A percentile compares a stretch with the other conserved stretches of the same genome.
Conservation (phyloP, 1,139 yeast species). For the Nematodospora anomalae region DNA sequence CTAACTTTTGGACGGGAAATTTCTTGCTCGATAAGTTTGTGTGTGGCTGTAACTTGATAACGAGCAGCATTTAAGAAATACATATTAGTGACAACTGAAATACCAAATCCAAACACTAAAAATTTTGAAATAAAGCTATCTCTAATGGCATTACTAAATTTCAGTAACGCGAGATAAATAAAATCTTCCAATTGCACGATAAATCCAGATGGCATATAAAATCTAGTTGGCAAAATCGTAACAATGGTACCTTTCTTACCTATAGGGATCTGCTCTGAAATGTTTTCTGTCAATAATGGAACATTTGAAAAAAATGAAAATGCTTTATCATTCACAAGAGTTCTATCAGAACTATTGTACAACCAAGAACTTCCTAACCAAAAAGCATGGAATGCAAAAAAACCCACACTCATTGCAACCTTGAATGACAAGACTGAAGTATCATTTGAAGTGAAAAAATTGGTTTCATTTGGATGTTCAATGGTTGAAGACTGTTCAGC, state of each 20-base stretch:
- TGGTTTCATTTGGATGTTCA: slow-evolving; percentile 34
- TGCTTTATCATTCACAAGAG: slow-evolving; percentile 16
- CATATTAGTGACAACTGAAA: slow-evolving; percentile 78
- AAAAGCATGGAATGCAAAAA: slow-evolving; percentile 71
- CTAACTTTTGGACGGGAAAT: slow-evolving; percentile 29
- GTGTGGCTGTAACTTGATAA: slow-evolving; percentile 49
- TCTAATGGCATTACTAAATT: slow-evolving; percentile 70
- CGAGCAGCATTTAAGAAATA: slow-evolving; percentile 80
- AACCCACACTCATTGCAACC: slow-evolving; percentile 63
- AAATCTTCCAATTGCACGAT: slow-evolving; percentile 68
- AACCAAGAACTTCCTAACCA: slow-evolving; percentile 77
- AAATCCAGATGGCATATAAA: slow-evolving; percentile 67
- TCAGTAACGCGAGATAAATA: slow-evolving; percentile 51
- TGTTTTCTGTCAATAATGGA: slow-evolving; percentile 35
- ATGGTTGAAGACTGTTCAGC: slow-evolving; percentile 61
- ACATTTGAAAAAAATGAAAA: slow-evolving; percentile 21
- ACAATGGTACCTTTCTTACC: slow-evolving; percentile 56
- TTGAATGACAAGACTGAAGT: slow-evolving; percentile 60
- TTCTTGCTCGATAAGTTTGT: slow-evolving; percentile 44
- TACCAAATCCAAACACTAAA: slow-evolving; percentile 67
- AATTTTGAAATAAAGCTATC: slow-evolving; percentile 82
- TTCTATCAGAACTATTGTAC: slow-evolving; percentile 36
- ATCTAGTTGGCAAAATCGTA: slow-evolving; percentile 66
- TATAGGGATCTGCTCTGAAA: slow-evolving; percentile 43
- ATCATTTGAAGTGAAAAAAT: slow-evolving; percentile 27